Conservation (phyloP, 2,329 filamentous ascomycete species). For the Penicillium brevicompactum region DNA sequence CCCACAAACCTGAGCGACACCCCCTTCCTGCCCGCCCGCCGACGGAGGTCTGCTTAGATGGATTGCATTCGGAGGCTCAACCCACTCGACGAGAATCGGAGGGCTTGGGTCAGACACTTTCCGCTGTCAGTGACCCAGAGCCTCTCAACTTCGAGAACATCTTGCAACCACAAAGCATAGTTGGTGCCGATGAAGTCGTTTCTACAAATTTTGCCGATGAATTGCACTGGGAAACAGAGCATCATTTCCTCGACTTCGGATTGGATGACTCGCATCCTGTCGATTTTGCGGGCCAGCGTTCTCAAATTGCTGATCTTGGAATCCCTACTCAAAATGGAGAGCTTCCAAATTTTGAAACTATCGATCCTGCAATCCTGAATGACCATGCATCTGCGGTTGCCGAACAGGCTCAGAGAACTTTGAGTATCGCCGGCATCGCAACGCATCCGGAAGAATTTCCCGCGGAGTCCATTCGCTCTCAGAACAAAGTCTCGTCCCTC, state of each 20-base stretch:
- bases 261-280: background rate
- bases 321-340: background rate
- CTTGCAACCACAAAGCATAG: background rate
- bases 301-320: background rate
- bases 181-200: background rate
- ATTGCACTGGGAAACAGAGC: background rate
- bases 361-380: slow-evolving; percentile 1
- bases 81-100: background rate
- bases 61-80: background rate
- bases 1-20: slow-evolving; percentile 7
- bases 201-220: background rate
- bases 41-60: slow-evolving; percentile 9
- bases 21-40: slow-evolving; percentile 11
- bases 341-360: background rate
- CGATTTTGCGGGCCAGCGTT: background rate
- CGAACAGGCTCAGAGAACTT: background rate
- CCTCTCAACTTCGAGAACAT: background rate
- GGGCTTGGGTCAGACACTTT: background rate
- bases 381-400: background rate
- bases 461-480: too few relatives aligned
- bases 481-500: too few relatives aligned
- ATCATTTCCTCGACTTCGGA: background rate
- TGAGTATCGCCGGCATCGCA: too few relatives aligned
- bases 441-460: too few relatives aligned
- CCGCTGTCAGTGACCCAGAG: background rate